phyloP scores from a whole-genome alignment of 1,284 basidiomycete genomes.

The Malassezia dermatis region DNA sequence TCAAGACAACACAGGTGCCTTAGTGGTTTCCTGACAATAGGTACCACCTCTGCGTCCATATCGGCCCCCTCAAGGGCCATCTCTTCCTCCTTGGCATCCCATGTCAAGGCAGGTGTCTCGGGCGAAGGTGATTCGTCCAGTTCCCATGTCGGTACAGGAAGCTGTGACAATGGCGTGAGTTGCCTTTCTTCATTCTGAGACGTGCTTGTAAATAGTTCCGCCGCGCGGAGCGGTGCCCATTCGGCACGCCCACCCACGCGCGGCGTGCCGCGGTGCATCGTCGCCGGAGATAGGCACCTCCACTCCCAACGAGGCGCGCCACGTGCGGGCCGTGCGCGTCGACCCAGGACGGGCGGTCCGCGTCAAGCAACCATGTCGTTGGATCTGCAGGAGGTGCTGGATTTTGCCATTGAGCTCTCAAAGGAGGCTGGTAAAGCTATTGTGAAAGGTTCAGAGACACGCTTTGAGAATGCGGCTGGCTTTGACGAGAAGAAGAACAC shows the following conservation, averaged over 20 bases:
- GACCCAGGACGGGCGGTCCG: background rate
- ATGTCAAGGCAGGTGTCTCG: background rate
- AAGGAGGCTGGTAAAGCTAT: slow-evolving; percentile 51
- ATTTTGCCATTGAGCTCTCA: slow-evolving; percentile 65
- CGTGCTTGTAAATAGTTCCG: background rate
- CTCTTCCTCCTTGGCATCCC: background rate
- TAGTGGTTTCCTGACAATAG: slow-evolving; percentile 1
- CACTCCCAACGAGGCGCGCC: background rate
- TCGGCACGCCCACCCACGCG: background rate
- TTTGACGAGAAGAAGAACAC: slow-evolving; percentile 44
- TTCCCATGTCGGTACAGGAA: slow-evolving; percentile 6
- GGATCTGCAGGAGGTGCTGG: slow-evolving; percentile 50
- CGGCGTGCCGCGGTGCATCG: background rate
- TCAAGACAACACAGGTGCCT: slow-evolving; percentile 1
- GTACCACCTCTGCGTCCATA: background rate
- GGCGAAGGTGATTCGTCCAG: background rate
- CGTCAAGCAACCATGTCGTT: slow-evolving; percentile 5
- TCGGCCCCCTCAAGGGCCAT: background rate
- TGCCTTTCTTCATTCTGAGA: background rate
- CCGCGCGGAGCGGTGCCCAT: slow-evolving; percentile 15
- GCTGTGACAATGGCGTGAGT: slow-evolving; percentile 8
- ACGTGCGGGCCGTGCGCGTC: background rate
- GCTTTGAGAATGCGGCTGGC: slow-evolving; percentile 32
- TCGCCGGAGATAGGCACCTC: background rate
- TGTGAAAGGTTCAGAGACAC: slow-evolving; percentile 48